Percentiles rank a stretch among this genome's conserved stretches.
These are phyloP conservation scores for Fusarium tjaetaba DNA, from an alignment of 2,329 filamentous ascomycete genomes.

Conservation along the genomic window DNA sequence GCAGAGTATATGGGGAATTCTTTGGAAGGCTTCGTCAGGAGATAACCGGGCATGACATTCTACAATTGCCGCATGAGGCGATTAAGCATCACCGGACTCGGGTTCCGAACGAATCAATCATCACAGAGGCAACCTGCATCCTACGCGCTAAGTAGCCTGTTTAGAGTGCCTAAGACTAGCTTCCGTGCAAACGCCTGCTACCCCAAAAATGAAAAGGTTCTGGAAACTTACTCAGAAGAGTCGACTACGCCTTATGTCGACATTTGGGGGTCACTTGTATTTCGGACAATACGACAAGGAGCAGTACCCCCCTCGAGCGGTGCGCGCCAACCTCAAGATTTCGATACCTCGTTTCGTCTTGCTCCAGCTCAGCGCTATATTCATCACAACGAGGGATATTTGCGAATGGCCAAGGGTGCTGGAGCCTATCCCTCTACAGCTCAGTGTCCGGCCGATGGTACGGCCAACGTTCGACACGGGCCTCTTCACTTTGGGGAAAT, in stretches of 20 bases:
- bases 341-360: background rate
- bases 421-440: constrained; percentile 7
- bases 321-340: background rate
- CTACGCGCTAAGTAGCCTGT: background rate
- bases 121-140: background rate
- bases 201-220: constrained; percentile 19
- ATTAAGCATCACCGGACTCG: constrained; percentile 9
- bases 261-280: background rate
- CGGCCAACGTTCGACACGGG: background rate
- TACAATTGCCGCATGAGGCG: background rate
- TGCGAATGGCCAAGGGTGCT: background rate
- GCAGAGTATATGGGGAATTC: background rate
- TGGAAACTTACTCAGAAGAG: constrained; percentile 19
- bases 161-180: background rate
- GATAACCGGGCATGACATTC: constrained; percentile 26
- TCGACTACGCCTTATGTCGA: constrained; percentile 1
- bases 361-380: background rate
- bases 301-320: background rate
- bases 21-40: constrained; percentile 8
- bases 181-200: background rate
- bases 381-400: constrained; percentile 20
- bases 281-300: background rate
- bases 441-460: constrained; percentile 12
- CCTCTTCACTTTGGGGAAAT: constrained; percentile 8
- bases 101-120: constrained; percentile 15